Conservation (phyloP, 305 asterid species). For the Coffea humblotiana region DNA sequence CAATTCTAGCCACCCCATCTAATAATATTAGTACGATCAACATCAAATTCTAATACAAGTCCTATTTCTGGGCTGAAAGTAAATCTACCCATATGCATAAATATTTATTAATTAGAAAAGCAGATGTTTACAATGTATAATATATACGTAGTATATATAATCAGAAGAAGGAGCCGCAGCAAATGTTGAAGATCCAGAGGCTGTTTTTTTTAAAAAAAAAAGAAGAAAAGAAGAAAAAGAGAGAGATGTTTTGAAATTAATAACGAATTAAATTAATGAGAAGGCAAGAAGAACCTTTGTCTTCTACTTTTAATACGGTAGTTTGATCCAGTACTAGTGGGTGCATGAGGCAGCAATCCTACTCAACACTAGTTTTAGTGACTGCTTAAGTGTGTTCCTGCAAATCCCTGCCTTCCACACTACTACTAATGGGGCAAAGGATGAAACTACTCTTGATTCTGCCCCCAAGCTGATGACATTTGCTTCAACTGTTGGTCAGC, state of each 20-base stretch:
- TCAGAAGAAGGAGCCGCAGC: background rate
- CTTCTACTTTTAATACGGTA: slow-evolving; percentile 71
- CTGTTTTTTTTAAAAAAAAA: too few species aligned
- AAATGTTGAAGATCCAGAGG: background rate
- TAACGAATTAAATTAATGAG: slow-evolving; percentile 18
- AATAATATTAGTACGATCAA: background rate
- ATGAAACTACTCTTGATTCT: slow-evolving; percentile 52
- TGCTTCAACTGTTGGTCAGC: slow-evolving; percentile 46
- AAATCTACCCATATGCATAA: background rate
- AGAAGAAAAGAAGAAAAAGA: too few species aligned
- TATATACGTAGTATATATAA: too few species aligned
- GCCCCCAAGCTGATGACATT: slow-evolving; percentile 67
- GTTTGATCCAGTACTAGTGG: slow-evolving; percentile 27
- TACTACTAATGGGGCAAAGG: slow-evolving; percentile 26
- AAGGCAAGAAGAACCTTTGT: slow-evolving; percentile 75
- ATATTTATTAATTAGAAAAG: background rate
- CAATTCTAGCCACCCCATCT: background rate
- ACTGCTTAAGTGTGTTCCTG: slow-evolving; percentile 42
- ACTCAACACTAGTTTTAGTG: slow-evolving; percentile 49
- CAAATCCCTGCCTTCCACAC: slow-evolving; percentile 12
- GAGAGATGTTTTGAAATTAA: background rate
- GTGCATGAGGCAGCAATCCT: slow-evolving; percentile 49
- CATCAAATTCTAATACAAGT: background rate
- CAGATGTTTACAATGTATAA: background rate
- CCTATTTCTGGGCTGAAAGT: background rate